Evolutionary conservation across 164 flowering plant species (phyloP).

Genomic region (Stephania cephalantha): DNA sequence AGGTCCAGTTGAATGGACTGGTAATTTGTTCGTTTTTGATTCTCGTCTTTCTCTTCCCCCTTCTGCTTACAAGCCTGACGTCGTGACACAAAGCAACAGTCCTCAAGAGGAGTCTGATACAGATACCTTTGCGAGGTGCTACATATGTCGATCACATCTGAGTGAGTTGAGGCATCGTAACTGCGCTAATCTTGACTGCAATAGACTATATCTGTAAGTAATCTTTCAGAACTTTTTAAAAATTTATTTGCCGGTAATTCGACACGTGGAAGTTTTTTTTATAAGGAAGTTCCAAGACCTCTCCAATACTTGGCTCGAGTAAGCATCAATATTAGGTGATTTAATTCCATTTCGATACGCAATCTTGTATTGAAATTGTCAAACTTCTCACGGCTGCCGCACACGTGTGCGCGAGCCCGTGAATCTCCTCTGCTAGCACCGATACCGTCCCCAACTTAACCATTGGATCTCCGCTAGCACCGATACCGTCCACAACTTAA

Average conservation of each 20-base stretch:
- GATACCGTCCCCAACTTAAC: too few species aligned
- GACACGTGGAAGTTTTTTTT: background rate
- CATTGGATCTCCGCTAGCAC: too few species aligned
- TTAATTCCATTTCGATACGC: too few species aligned
- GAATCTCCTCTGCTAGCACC: too few species aligned
- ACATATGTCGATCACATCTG: constrained; percentile 54
- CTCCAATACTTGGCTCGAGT: background rate
- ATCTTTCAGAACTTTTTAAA: constrained; percentile 2
- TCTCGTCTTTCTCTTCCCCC: constrained; percentile 91
- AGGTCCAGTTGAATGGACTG: constrained; percentile 78
- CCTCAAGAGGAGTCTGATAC: constrained; percentile 20
- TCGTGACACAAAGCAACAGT: constrained; percentile 14
- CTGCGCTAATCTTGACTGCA: constrained; percentile 94
- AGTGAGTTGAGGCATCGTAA: constrained; percentile 70
- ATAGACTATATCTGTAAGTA: constrained; percentile 84
- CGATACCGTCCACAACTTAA: too few species aligned
- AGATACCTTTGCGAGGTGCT: constrained; percentile 55
- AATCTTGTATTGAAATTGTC: too few species aligned
- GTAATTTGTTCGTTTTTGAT: constrained; percentile 86
- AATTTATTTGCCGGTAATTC: background rate
- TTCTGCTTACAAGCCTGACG: constrained; percentile 50
- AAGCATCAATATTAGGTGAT: background rate
- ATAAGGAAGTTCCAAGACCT: background rate
- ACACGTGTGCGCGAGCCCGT: too few species aligned
- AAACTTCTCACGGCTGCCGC: too few species aligned